Evolutionary conservation across 495 filamentous ascomycete genomes (phyloP), one percentile per base, ranked within the genome.

Genomic region (Pyrenula aspistea): DNA sequence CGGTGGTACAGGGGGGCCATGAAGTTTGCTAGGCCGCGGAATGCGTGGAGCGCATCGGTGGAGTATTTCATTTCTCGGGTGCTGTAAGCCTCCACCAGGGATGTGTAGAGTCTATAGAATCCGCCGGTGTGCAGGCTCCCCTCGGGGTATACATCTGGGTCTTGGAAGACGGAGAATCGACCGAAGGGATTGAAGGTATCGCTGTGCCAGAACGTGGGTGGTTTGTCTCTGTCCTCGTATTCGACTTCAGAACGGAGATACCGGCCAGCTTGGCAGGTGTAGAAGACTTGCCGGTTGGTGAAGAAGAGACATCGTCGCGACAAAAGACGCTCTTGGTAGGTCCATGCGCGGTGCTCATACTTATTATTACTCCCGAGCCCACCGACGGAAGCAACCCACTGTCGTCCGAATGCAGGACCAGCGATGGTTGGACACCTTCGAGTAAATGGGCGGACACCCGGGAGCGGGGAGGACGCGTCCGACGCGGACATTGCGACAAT

Each of bases 261-360:
- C 31, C 15, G 4, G 15, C 50, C 50, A 20, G 50, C 50, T 2
- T 63, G 58, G 58, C 71, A 75, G 24, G 71, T 66, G 53, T 68
- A 76, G 49, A 68, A 71, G 48, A 67, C 53, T 50, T 73, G 68
- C 2, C 64, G 31, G 2, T 68, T 60, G 0, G 60, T 66, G 49
- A 77, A 65, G 50, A 63, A 66, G 12, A 75, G 55, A 0, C 68
- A 57, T 24, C 58, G 56, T 12, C 22, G 47, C 24, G 62, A 65
- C 12, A 61, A 25, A 2, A 63, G 20, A 10, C 31, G 48, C 51
- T 66, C 64, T 51, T 66, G 62, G 11, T 62, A 60, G 10, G 64
- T 66, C 64, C 62, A 66, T 21, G 62, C 62, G 10, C 64, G 55
- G 47, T 20, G 51, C 23, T 59, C 61, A 55, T 57, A 63, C 10